Base-by-base conservation (phyloP, 495 filamentous ascomycete genomes). In the Clohesyomyces aquaticus region DNA sequence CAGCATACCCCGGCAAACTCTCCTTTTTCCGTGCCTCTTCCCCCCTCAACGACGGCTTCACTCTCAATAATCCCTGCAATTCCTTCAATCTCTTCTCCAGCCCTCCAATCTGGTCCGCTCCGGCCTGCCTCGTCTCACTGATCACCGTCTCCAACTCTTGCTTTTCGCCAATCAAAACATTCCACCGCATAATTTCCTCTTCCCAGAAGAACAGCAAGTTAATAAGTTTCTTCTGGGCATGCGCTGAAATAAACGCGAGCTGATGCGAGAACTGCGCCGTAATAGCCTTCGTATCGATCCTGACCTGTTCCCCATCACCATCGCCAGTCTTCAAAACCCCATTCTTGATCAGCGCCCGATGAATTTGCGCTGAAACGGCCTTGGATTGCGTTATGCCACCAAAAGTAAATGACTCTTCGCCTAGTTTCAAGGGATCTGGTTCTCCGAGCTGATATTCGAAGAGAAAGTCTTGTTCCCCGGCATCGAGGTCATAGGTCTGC, bases 121-220 rank as follows among this genome's bases (percentile, higher is more conserved):
- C 51, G 1, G 18, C 19, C 53, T 47, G 14, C 51, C 26, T 56
- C 18, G 50, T 52, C 27, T 23, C 61, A 11, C 50, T 52, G 35
- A 64, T 50, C 1, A 64, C 61, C 6, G 18, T 57, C 29, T 52
- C 29, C 58, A 72, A 59, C 50, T 74, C 72, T 35, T 52, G 45
- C 58, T 74, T 65, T 32, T 74, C 72, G 3, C 46, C 23, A 56
- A 65, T 64, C n/a, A 75, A 61, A 53, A 72, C 22, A 23, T 59
- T 66, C 67, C 66, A 71, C 27, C 73, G 47, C 55, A 61, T 64
- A 55, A 67, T 69, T 55, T 75, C 73, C 48, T 75, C 73, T 57
- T 75, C 73, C 73, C 73, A 75, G 43, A 74, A 74, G 60, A 75
- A 74, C 38, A 75, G 45, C 62, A 75, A 19, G 11, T 66, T 66